Evolutionary conservation across 805 yeast species (phyloP).

Genomic region (Yarrowia keelungensis): DNA sequence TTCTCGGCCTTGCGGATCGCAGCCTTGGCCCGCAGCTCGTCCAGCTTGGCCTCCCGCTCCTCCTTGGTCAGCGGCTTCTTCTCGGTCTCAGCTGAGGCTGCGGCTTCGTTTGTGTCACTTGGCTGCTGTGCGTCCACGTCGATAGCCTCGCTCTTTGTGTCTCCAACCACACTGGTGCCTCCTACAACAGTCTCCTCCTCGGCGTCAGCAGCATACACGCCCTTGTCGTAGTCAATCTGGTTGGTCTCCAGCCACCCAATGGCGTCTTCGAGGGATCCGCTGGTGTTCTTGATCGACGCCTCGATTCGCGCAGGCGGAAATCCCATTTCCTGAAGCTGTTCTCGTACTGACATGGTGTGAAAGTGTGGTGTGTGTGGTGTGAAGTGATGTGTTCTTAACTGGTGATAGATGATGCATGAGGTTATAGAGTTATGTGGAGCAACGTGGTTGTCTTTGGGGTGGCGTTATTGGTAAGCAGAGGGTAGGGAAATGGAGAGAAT

Average conservation of each 20-base stretch:
- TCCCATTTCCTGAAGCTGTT: constrained; percentile 48
- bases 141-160: not conserved
- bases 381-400: not conserved
- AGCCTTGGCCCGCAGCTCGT: constrained; percentile 47
- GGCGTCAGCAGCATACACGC: constrained; percentile 40
- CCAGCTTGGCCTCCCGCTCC: constrained; percentile 47
- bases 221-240: constrained; percentile 44
- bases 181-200: constrained; percentile 39
- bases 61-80: constrained; percentile 45
- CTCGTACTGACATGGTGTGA: constrained; percentile 15
- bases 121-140: constrained; percentile 25
- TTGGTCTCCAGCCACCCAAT: constrained; percentile 49
- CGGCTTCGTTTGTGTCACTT: not conserved
- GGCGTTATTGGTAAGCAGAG: too few species aligned
- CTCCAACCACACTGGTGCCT: not conserved
- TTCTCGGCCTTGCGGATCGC: constrained; percentile 47
- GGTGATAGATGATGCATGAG: not conserved
- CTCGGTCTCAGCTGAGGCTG: constrained; percentile 19
- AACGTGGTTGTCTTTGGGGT: too few species aligned
- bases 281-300: constrained; percentile 45
- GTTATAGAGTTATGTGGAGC: not conserved
- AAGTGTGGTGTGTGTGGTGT: constrained; percentile 3
- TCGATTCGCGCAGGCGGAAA: constrained; percentile 48
- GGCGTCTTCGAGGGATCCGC: constrained; percentile 46
- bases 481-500: too few species aligned